Conservation (phyloP, 305 asterid genomes). For the Fraxinus sp. region DNA sequence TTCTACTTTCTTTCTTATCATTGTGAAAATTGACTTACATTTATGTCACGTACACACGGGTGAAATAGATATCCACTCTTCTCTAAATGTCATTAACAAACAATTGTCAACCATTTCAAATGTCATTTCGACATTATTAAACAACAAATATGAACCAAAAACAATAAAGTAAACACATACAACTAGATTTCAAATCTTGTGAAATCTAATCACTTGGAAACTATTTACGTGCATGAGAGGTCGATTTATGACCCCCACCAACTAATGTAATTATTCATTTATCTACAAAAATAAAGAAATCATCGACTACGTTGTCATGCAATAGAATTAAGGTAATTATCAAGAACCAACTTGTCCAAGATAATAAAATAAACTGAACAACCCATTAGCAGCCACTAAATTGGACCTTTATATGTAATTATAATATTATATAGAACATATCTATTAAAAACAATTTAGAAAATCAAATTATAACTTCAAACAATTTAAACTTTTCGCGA, state of each 20-base stretch:
- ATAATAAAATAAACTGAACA: not conserved
- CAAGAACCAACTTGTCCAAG: too few relatives aligned
- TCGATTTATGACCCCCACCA: not conserved
- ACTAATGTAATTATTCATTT: not conserved
- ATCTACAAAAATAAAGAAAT: not conserved
- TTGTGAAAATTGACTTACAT: not conserved
- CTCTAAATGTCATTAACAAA: not conserved
- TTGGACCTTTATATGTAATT: not conserved
- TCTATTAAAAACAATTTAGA: not conserved
- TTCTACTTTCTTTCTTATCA: not conserved
- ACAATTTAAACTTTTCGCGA: not conserved
- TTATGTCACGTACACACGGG: not conserved
- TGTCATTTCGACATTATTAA: not conserved
- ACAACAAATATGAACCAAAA: not conserved
- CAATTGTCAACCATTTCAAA: not conserved
- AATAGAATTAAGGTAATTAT: not conserved
- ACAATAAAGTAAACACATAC: not conserved
- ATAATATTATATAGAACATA: too few relatives aligned
- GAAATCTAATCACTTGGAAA: not conserved
- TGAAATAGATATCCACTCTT: not conserved
- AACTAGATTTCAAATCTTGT: not conserved
- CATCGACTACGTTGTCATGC: not conserved
- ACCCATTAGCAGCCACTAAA: not conserved
- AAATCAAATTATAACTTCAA: not conserved
- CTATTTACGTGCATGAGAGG: not conserved